Evolutionary conservation across 306 rosid species (phyloP).

Genomic region (Myrica gale): DNA sequence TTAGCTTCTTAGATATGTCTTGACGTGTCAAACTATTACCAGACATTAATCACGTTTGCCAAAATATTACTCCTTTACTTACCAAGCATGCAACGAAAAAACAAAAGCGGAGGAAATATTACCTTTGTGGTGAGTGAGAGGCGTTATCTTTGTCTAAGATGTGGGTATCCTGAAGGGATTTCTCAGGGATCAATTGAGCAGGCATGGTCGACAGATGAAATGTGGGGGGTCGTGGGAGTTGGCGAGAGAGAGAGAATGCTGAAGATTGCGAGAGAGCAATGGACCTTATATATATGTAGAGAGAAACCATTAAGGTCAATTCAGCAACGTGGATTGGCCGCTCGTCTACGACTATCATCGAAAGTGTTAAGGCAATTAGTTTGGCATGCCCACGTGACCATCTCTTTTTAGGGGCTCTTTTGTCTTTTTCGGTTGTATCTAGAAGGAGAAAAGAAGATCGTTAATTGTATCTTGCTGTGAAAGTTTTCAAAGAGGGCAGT

Average conservation of each 20-base stretch:
- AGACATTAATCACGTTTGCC: no score
- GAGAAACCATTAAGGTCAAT: neutral
- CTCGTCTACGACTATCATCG: no score
- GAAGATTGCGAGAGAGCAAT: neutral
- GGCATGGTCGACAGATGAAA: slow-evolving; percentile 38
- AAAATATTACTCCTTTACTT: neutral
- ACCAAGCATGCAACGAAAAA: neutral
- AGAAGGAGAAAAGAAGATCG: no score
- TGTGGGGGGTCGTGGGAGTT: no score
- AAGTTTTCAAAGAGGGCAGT: no score
- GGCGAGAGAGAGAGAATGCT: neutral
- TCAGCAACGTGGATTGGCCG: neutral
- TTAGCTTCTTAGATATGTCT: neutral
- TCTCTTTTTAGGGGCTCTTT: no score
- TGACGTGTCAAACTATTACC: neutral
- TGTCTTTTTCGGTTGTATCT: no score
- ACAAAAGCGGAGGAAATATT: neutral
- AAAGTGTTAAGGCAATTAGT: no score
- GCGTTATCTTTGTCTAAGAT: slow-evolving; percentile 37
- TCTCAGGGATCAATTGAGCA: slow-evolving; percentile 61
- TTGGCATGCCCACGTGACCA: no score
- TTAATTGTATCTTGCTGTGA: no score
- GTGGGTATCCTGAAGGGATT: slow-evolving; percentile 48
- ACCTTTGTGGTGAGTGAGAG: slow-evolving; percentile 46
- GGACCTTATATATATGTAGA: neutral